Conservation (phyloP, 257 asterid species). For the Rauvolfia tetraphylla region DNA sequence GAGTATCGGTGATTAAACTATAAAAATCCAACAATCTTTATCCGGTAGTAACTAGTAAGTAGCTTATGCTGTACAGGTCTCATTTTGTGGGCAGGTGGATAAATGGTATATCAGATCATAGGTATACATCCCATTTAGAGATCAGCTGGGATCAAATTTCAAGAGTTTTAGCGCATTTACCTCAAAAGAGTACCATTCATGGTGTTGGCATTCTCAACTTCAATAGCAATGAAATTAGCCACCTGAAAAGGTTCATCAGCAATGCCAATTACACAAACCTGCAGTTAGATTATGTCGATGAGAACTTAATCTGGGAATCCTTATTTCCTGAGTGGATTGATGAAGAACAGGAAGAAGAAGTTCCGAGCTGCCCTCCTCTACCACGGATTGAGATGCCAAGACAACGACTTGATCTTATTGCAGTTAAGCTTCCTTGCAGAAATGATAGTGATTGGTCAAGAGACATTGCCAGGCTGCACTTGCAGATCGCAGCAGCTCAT, state of each 20-base stretch:
- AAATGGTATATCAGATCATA: constrained; percentile 53
- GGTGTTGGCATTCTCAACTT: constrained; percentile 65
- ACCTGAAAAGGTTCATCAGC: constrained; percentile 45
- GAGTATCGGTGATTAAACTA: too few species aligned
- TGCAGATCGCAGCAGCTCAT: constrained; percentile 61
- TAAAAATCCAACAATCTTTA: too few species aligned
- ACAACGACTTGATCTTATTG: constrained; percentile 52
- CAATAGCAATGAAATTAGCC: constrained; percentile 40
- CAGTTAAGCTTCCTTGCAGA: constrained; percentile 69
- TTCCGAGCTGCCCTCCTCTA: constrained; percentile 62
- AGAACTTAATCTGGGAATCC: constrained; percentile 58
- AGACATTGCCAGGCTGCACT: constrained; percentile 63
- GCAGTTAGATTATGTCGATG: constrained; percentile 36
- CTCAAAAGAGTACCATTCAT: constrained; percentile 15
- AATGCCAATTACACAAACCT: constrained; percentile 39
- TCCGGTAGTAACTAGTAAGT: too few species aligned
- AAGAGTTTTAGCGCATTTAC: constrained; percentile 23
- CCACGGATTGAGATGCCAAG: constrained; percentile 48
- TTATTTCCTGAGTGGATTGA: constrained; percentile 86
- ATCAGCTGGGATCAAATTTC: constrained; percentile 50
- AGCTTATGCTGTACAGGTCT: constrained; percentile 42
- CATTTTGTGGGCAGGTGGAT: constrained; percentile 63
- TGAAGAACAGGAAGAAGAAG: constrained; percentile 62
- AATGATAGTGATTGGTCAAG: constrained; percentile 72
- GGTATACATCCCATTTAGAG: constrained; percentile 47